Conservation (phyloP, 1,139 yeast genomes). For the Zygoascus hellenicus region DNA sequence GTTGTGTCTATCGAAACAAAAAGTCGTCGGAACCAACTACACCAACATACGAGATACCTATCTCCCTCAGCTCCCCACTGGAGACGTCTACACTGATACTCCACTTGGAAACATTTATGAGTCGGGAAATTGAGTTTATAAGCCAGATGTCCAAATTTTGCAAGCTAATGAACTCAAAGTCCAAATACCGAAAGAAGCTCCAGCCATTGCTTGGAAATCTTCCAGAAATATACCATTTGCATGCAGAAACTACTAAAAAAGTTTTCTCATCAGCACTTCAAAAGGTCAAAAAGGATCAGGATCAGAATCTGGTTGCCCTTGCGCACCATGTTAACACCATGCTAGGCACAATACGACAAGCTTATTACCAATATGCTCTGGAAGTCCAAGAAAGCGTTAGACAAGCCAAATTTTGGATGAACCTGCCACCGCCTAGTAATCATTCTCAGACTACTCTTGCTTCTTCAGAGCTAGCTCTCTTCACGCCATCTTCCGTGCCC, state of each 20-base stretch:
- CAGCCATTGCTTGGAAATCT: constrained; percentile 21
- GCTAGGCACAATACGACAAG: constrained; percentile 8
- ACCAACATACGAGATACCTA: neutral
- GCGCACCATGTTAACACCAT: constrained; percentile 10
- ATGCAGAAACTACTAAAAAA: constrained; percentile 19
- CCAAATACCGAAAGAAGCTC: constrained; percentile 14
- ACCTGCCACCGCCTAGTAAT: constrained; percentile 15
- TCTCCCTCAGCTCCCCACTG: neutral
- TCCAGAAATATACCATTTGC: constrained; percentile 24
- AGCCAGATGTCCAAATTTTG: constrained; percentile 22
- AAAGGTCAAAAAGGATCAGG: constrained; percentile 14
- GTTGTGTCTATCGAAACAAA: constrained; percentile 3
- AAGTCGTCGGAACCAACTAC: constrained; percentile 7
- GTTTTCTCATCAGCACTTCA: constrained; percentile 19
- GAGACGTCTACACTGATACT: neutral
- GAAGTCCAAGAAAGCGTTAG: constrained; percentile 14
- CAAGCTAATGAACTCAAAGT: constrained; percentile 14
- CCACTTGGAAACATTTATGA: constrained; percentile 18
- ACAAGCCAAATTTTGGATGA: constrained; percentile 14
- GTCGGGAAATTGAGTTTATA: constrained; percentile 22
- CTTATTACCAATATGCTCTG: constrained; percentile 8
- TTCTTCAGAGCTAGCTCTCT: constrained; percentile 13
- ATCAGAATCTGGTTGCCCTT: constrained; percentile 13
- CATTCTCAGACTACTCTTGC: constrained; percentile 11
- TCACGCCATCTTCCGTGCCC: constrained; percentile 12